Base-by-base conservation (phyloP, 192 early-diverging fungal genomes). In the Backusella mclennaniae region DNA sequence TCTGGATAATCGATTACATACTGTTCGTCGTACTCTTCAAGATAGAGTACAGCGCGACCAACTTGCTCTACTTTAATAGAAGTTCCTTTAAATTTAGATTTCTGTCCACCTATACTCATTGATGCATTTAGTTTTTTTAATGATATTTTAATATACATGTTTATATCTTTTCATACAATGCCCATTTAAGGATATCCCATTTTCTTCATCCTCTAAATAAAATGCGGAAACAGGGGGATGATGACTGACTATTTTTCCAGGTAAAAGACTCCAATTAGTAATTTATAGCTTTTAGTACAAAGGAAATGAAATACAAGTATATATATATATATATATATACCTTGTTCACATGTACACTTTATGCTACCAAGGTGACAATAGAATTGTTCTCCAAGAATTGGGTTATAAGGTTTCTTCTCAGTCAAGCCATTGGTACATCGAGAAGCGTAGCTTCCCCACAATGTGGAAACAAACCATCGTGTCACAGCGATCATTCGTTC, bases 391-490 rank as follows among this genome's bases (percentile, higher is more conserved):
- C 92, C 92, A 44, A 83, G 69, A 39, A 91, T 85, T 42, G 82
- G 82, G 15, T 83, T 83, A 76, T 91, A 94, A 8, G 94, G 94
- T 75, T 90, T 92, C 70, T 94, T 94, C 73, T 95, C 94, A 73
- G 82, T 90, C 80, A 90, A 86, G 8, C 89, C 90, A 73, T 89
- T 88, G n/a, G 76, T 75, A 53, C 89, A 88, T 36, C 93, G 90
- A 49, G 88, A 90, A 67, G 92, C 87, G 81, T 91, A 94, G 69
- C 88, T 90, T 63, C 94, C 94, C 73, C 90, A 93, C 21, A 95
- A 85, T 35, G 94, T 94, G 39, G 93, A 94, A 63, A 95, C 86
- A 76, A 92, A 95, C 94, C 94, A 95, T 52, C 89, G 87, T 23
- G 90, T 85, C n/a, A 90, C 89, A 56, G 86, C 89, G 77, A 92